phyloP scores from a whole-genome alignment of 306 rosid genomes.

The Castanopsis chinensis region DNA sequence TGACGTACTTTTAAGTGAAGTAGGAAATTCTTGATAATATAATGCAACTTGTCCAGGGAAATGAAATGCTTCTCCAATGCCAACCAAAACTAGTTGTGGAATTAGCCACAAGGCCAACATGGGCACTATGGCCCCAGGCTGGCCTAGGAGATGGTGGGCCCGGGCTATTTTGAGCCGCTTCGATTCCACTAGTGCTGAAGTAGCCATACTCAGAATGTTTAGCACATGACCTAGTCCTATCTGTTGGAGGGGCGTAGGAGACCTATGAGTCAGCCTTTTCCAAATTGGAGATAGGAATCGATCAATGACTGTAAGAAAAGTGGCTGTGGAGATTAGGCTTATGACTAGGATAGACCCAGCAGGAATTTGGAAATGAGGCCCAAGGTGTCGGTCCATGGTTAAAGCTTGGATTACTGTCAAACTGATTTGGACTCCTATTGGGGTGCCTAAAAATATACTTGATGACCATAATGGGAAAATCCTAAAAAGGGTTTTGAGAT shows the following conservation, averaged over 20 bases:
- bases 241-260: slow-evolving; percentile 40
- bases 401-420: slow-evolving; percentile 58
- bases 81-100: slow-evolving; percentile 53
- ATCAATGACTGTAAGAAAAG: slow-evolving; percentile 45
- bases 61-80: slow-evolving; percentile 71
- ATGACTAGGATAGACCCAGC: slow-evolving; percentile 41
- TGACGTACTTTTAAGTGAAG: slow-evolving; percentile 46
- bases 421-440: slow-evolving; percentile 43
- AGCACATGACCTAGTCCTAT: slow-evolving; percentile 58
- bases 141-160: background rate
- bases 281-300: slow-evolving; percentile 44
- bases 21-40: slow-evolving; percentile 64
- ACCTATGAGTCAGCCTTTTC: slow-evolving; percentile 31
- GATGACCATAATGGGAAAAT: slow-evolving; percentile 57
- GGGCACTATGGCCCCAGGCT: background rate
- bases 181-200: slow-evolving; percentile 62
- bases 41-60: slow-evolving; percentile 63
- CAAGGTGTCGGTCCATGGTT: slow-evolving; percentile 54
- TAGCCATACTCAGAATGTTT: slow-evolving; percentile 32
- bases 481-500: slow-evolving; percentile 43
- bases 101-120: slow-evolving; percentile 53
- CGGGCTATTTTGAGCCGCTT: slow-evolving; percentile 46
- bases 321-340: slow-evolving; percentile 27
- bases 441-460: slow-evolving; percentile 43
- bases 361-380: slow-evolving; percentile 50